phyloP scores from a whole-genome alignment of 2,329 filamentous ascomycete species.

The Ophiocordyceps robertsii region DNA sequence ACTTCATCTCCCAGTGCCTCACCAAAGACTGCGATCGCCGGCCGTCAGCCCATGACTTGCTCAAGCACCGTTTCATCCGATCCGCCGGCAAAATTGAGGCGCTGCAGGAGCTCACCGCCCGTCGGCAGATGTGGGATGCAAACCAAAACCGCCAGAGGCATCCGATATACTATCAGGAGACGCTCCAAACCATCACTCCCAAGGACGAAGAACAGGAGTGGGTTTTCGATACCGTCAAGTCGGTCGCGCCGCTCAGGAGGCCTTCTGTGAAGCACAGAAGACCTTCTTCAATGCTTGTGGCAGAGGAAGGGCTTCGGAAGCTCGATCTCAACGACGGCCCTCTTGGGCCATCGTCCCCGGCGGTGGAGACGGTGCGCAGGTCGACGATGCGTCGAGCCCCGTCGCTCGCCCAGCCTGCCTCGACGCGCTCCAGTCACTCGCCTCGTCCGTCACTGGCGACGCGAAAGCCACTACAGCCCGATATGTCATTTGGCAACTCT shows the following conservation, averaged over 20 bases:
- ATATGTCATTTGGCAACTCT: constrained; percentile 88
- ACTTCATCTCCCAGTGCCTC: constrained; percentile 82
- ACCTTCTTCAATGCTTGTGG: constrained; percentile 40
- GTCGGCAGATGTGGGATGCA: constrained; percentile 71
- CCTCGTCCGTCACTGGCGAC: constrained; percentile 29
- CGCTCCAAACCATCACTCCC: constrained; percentile 57
- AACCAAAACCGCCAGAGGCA: constrained; percentile 55
- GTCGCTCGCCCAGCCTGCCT: constrained; percentile 24
- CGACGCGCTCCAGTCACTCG: constrained; percentile 25
- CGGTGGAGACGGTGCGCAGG: constrained; percentile 42
- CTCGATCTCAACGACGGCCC: constrained; percentile 49
- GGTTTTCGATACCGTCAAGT: constrained; percentile 92
- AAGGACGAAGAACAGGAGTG: constrained; percentile 69
- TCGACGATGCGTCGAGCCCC: constrained; percentile 39
- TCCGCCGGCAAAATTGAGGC: constrained; percentile 78
- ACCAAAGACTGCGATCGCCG: constrained; percentile 82
- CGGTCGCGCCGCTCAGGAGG: constrained; percentile 42
- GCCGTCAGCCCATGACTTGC: constrained; percentile 72
- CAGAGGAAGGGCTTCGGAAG: constrained; percentile 47
- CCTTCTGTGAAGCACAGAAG: constrained; percentile 37
- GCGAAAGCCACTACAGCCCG: constrained; percentile 72
- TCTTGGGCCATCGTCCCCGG: constrained; percentile 41
- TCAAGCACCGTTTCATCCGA: constrained; percentile 80
- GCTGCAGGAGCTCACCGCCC: constrained; percentile 74
- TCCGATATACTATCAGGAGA: constrained; percentile 86